These are phyloP conservation scores for Ophiostoma australiae DNA, from an alignment of 2,329 filamentous ascomycete genomes.

Conservation along the genomic window DNA sequence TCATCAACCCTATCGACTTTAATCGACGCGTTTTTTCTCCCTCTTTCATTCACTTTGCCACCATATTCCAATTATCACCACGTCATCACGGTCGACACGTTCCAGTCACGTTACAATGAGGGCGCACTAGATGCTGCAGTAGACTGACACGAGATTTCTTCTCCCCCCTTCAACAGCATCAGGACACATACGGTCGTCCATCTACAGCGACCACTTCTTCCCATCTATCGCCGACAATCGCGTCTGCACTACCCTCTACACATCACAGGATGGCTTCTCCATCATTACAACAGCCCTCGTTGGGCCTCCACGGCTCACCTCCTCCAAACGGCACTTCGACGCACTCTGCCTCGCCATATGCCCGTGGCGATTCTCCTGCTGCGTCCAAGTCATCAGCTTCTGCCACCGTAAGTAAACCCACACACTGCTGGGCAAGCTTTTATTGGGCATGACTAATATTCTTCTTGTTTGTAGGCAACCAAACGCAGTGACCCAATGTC, in stretches of 20 bases:
- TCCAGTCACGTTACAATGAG: constrained; percentile 19
- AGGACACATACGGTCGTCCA: constrained; percentile 49
- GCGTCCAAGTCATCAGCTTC: constrained; percentile 41
- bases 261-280: constrained; percentile 47
- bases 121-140: constrained; percentile 13
- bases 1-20: constrained; percentile 3
- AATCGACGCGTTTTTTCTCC: constrained; percentile 17
- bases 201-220: constrained; percentile 39
- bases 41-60: background rate
- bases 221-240: constrained; percentile 35
- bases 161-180: constrained; percentile 38
- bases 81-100: constrained; percentile 15
- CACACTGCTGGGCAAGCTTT: no score
- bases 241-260: constrained; percentile 32
- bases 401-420: constrained; percentile 35
- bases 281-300: constrained; percentile 41
- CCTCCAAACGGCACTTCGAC: constrained; percentile 40
- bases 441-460: background rate
- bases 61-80: constrained; percentile 22
- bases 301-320: constrained; percentile 36
- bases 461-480: constrained; percentile 50
- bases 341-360: constrained; percentile 25
- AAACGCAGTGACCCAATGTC: constrained; percentile 85
- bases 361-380: constrained; percentile 40
- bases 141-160: constrained; percentile 23